A percentile compares a stretch with the other conserved stretches of the same genome.
These are phyloP conservation scores for Aspergillus sp. DNA, from an alignment of 2,329 filamentous ascomycete genomes.

Conservation along the genomic window DNA sequence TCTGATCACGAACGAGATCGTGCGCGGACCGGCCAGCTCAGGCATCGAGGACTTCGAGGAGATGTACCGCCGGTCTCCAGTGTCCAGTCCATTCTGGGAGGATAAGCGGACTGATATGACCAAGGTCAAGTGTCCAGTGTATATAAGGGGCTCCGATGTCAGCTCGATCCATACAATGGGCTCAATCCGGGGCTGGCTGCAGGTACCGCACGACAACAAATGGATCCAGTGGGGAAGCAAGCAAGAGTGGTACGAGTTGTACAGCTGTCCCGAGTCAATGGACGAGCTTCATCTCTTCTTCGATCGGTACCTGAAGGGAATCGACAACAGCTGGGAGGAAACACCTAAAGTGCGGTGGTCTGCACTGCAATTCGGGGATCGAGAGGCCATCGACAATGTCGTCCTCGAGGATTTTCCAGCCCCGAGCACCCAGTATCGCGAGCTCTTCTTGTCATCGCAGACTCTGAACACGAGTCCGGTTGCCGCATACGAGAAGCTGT, in stretches of 20 bases:
- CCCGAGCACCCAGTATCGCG: conserved; percentile 33
- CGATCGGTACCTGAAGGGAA: conserved; percentile 46
- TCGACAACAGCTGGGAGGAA: conserved; percentile 48
- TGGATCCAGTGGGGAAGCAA: conserved; percentile 44
- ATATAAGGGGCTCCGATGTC: conserved; percentile 35
- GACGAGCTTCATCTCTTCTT: conserved; percentile 47
- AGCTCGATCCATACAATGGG: conserved; percentile 39
- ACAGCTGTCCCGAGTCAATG: conserved; percentile 30
- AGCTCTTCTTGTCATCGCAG: conserved; percentile 30
- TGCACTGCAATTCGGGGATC: conserved; percentile 37
- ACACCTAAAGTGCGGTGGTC: conserved; percentile 49
- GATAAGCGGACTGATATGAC: conserved; percentile 39
- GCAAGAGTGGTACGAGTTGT: conserved; percentile 51
- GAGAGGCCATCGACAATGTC: conserved; percentile 29
- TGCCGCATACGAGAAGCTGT: conserved; percentile 12
- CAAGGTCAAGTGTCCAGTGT: conserved; percentile 37
- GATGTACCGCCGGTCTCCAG: conserved; percentile 41
- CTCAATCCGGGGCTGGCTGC: conserved; percentile 38
- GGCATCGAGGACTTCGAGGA: conserved; percentile 44
- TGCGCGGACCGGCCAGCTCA: conserved; percentile 28
- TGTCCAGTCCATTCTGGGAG: conserved; percentile 38
- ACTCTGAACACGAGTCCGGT: conserved; percentile 6
- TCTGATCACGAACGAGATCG: conserved; percentile 40
- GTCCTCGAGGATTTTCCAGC: conserved; percentile 35
- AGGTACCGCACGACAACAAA: conserved; percentile 41